Conservation (phyloP, 352 stramenopile species). For the Pythium oligandrum region DNA sequence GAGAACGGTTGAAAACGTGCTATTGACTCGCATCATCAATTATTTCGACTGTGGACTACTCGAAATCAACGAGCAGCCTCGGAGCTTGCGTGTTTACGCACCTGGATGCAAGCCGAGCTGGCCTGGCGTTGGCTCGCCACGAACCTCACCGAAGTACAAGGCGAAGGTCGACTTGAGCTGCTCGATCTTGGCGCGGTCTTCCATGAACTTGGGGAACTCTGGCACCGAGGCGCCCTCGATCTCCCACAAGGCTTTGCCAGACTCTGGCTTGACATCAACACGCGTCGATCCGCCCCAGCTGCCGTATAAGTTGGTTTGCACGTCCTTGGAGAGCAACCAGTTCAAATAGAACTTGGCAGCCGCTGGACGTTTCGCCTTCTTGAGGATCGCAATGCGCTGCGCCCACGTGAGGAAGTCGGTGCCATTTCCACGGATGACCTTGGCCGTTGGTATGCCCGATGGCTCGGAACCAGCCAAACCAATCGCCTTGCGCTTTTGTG, state of each 20-base stretch:
- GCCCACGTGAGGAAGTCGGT: slow-evolving; percentile 37
- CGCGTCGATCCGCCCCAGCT: slow-evolving; percentile 18
- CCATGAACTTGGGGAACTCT: slow-evolving; percentile 44
- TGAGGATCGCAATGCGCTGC: slow-evolving; percentile 52
- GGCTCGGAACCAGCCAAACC: slow-evolving; percentile 13
- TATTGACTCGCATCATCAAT: too few species aligned
- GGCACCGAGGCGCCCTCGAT: slow-evolving; percentile 23
- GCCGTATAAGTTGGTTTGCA: slow-evolving; percentile 23
- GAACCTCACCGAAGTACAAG: slow-evolving; percentile 24
- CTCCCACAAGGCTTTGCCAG: slow-evolving; percentile 26
- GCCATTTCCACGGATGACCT: slow-evolving; percentile 19
- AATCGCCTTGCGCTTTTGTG: slow-evolving; percentile 27
- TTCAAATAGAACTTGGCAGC: slow-evolving; percentile 57
- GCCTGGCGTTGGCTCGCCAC: too few species aligned
- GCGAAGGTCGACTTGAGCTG: slow-evolving; percentile 33
- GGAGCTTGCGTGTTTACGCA: too few species aligned
- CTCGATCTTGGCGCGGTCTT: slow-evolving; percentile 37
- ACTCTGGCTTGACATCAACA: slow-evolving; percentile 29
- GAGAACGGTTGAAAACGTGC: too few species aligned
- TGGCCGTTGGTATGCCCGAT: slow-evolving; percentile 8
- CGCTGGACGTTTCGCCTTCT: slow-evolving; percentile 44
- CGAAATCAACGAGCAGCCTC: too few species aligned
- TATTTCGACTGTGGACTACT: too few species aligned
- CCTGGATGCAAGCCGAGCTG: too few species aligned
- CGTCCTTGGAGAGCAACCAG: slow-evolving; percentile 34